phyloP scores from a whole-genome alignment of 352 stramenopile species.

The Elongisporangium prolatum region DNA sequence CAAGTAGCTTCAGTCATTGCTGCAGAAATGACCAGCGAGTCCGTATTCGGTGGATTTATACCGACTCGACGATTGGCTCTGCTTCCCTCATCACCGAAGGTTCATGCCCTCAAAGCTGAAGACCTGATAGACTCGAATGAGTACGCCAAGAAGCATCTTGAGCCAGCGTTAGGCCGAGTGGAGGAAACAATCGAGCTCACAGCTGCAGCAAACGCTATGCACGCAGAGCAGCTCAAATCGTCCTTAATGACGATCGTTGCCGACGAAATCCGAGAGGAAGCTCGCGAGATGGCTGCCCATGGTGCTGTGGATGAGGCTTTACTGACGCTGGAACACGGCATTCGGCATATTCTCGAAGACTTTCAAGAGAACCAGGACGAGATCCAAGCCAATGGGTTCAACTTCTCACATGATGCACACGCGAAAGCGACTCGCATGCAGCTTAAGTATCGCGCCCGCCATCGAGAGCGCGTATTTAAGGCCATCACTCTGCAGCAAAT shows the following conservation, averaged over 20 bases:
- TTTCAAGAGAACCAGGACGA: slow-evolving; percentile 30
- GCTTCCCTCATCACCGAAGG: slow-evolving; percentile 1
- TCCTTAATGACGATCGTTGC: slow-evolving; percentile 11
- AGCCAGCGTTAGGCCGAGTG: neutral
- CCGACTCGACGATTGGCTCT: slow-evolving; percentile 30
- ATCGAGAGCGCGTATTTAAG: slow-evolving; percentile 20
- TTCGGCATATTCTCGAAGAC: slow-evolving; percentile 35
- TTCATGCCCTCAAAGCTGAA: neutral
- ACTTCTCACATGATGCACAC: slow-evolving; percentile 40
- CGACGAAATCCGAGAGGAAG: slow-evolving; percentile 14
- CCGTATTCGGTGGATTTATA: slow-evolving; percentile 39
- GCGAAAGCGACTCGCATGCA: slow-evolving; percentile 26
- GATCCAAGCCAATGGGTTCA: slow-evolving; percentile 24
- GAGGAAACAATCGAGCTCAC: neutral
- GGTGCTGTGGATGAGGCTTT: slow-evolving; percentile 33
- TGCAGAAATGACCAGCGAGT: slow-evolving; percentile 50
- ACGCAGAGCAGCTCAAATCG: neutral
- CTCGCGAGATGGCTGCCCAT: slow-evolving; percentile 9
- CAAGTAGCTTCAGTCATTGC: slow-evolving; percentile 43
- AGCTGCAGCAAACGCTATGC: neutral
- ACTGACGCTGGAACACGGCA: slow-evolving; percentile 36
- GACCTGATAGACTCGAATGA: neutral
- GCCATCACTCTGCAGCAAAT: slow-evolving; percentile 28
- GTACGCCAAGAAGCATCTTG: neutral
- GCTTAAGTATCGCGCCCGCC: slow-evolving; percentile 24